Conservation (phyloP, 352 stramenopile genomes). For the Phytophthora brassicae region DNA sequence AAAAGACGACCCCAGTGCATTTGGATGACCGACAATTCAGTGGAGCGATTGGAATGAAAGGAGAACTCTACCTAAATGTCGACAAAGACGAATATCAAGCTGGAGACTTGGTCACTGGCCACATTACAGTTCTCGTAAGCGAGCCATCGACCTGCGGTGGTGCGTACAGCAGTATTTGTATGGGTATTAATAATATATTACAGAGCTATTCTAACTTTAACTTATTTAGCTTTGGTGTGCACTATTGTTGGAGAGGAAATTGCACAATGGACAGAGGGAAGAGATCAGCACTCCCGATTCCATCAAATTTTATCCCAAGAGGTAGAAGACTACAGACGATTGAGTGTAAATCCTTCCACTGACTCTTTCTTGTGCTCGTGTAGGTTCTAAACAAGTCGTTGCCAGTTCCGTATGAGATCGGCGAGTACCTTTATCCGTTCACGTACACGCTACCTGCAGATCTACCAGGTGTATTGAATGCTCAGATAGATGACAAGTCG, state of each 20-base stretch:
- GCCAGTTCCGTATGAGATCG: conserved; percentile 53
- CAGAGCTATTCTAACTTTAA: no score
- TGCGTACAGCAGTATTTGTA: no score
- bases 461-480: conserved; percentile 59
- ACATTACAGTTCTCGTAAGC: conserved; percentile 57
- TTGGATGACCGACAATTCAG: conserved; percentile 34
- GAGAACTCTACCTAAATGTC: conserved; percentile 58
- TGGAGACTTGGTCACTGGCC: conserved; percentile 53
- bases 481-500: conserved; percentile 52
- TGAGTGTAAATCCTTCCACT: neutral
- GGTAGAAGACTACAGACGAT: conserved; percentile 16
- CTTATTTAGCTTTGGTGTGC: conserved; percentile 65
- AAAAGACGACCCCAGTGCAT: conserved; percentile 18
- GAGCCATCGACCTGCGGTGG: conserved; percentile 58
- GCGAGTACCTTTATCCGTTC: conserved; percentile 75
- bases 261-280: conserved; percentile 61
- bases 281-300: conserved; percentile 67
- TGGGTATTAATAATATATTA: no score
- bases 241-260: conserved; percentile 65
- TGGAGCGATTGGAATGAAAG: conserved; percentile 66
- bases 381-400: conserved; percentile 53
- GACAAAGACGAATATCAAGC: conserved; percentile 62
- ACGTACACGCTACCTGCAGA: conserved; percentile 56
- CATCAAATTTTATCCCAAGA: conserved; percentile 69
- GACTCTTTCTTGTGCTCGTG: conserved; percentile 8